Base-by-base conservation (phyloP, 176 grass and related monocot genomes). In the Miscanthus lutarioriparius region DNA sequence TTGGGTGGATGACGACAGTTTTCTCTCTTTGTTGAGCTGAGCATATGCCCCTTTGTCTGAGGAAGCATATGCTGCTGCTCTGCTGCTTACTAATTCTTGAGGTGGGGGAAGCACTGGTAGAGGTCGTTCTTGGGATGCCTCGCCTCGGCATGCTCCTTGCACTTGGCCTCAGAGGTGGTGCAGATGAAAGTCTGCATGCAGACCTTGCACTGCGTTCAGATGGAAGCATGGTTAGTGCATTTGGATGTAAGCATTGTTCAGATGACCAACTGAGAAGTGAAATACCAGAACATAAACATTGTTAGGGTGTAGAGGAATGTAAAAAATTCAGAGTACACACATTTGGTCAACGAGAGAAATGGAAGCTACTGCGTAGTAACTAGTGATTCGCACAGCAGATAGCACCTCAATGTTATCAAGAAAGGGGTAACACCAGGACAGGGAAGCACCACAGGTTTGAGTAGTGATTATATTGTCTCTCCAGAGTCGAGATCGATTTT, bases 111-210 rank as follows among this genome's bases (percentile, higher is more conserved):
- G 86, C 97, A 99, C 86, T 88, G 91, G 72, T 6, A 3, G 5
- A 94, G 78, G 16, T 99, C 93, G 14, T 38, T 89, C 85, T 99
- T 99, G 0, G 93, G 97, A 67, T 99, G 97, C 90, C 93, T 99
- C 16, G 97, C 97, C 84, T 99, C 97, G 0, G 97, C 97, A 26
- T 99, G 97, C 76, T 99, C 97, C 70, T 92, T 92, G 88, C 97
- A 99, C 82, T 99, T 99, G 62, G 92, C 88, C 75, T 96, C 97
- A 17, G 97, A 94, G 48, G 97, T 99, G 70, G 97, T 99, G 90
- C 97, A 99, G 71, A 99, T 99, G 83, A 99, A 99, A 9, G 97
- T 96, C 90, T 99, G 97, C 91, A 99, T 99, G 85, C 97, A 99
- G 85, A 99, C 36, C 88, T 96, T 99, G 90, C 97, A 99, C 97